A percentile compares a stretch with the other conserved stretches of the same genome.
Evolutionary conservation across 2,329 filamentous ascomycete genomes (phyloP).

Genomic region (Penicillium sp.): DNA sequence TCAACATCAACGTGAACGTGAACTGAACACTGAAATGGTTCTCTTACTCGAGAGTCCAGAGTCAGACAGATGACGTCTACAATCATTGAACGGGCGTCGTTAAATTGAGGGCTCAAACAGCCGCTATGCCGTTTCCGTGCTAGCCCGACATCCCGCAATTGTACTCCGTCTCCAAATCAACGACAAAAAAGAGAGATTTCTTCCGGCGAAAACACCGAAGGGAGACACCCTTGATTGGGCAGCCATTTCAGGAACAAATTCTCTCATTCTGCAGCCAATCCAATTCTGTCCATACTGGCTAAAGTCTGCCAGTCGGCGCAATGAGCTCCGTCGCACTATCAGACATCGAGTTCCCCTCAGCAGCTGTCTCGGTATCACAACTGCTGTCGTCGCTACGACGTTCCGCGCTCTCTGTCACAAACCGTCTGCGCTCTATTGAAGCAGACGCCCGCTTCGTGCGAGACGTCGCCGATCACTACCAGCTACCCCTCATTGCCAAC

Average conservation of each 20-base stretch:
- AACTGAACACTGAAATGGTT: no score
- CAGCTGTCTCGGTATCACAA: constrained; percentile 63
- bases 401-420: constrained; percentile 71
- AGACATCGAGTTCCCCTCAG: constrained; percentile 52
- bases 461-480: constrained; percentile 44
- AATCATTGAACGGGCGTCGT: no score
- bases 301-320: constrained; percentile 8
- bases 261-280: background rate
- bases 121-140: background rate
- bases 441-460: constrained; percentile 72
- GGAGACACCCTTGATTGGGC: constrained; percentile 3
- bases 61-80: background rate
- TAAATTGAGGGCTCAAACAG: no score
- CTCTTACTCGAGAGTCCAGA: no score
- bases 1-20: no score
- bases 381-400: constrained; percentile 69
- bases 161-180: background rate
- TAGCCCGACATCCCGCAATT: constrained; percentile 6
- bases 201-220: background rate
- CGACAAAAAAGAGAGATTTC: background rate
- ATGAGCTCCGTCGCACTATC: constrained; percentile 29
- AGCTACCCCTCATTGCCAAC: constrained; percentile 77
- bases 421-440: constrained; percentile 75
- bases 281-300: background rate
- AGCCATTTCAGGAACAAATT: constrained; percentile 6